Evolutionary conservation across 257 asterid species (phyloP), one percentile per base, ranked within the genome.

Genomic region (Vinca minor): DNA sequence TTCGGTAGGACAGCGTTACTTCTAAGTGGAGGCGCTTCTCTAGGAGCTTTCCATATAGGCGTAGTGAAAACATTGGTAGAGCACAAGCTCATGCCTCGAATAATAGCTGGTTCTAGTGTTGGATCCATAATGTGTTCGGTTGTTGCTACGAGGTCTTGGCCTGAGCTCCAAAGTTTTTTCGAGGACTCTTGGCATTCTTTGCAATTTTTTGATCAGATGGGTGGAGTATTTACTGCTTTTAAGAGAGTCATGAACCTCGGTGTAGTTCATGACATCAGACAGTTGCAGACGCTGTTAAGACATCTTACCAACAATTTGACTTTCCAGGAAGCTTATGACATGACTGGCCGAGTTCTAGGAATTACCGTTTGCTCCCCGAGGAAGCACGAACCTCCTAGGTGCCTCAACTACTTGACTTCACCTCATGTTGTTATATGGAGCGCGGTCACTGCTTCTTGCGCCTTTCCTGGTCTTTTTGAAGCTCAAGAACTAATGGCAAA

Each of bases 371-470:
- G 98, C 70, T 93, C 98, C 10, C 94, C 98, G 1, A 85, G 98
- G 78, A 89, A 89, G 76, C 98, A 93, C 14, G 98, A 93, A 68
- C 97, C 98, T 54, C 97, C 98, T 14, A 83, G 98, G 76, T 93
- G 98, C 71, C 93, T 93, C 21, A 93, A 89, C 75, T 93, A 93
- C 83, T 77, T 93, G 87, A 93, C 98, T 50, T 87, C 98, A 1
- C 98, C 98, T 15, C 98, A 93, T 79, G 98, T 93, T 1, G 96
- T 93, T 25, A 89, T 89, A 74, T 93, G 98, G 98, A 93, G 98
- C 21, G 98, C 97, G 0, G 98, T 93, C 70, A 87, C 94, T 2
- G 97, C 98, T 44, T 93, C 98, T 15, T 93, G 98, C 67, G 97
- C 98, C 0, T 93, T 93, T 75, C 97, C 97, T 0, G 98, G 98